Base-by-base conservation (phyloP, 106 monocot species). In the Apostasia ramifera region DNA sequence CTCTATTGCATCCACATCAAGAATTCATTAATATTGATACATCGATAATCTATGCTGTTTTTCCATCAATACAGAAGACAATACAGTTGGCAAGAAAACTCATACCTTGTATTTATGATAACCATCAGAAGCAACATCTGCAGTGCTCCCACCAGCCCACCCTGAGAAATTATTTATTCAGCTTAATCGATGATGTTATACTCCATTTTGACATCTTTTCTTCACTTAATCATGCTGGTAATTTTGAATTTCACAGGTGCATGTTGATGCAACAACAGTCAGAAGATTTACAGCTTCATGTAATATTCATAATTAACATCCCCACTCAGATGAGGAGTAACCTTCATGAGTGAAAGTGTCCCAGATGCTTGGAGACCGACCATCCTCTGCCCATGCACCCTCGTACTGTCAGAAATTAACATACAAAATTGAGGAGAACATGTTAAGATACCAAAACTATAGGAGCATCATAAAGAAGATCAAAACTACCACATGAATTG, bases 31-130 rank as follows among this genome's bases (percentile, higher is more conserved):
- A 26, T 26, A 26, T 26, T 26, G 26, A 26, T 26, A 26, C 26
- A 26, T 26, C 26, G 26, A 26, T 26, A 26, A 26, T 26, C 26
- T 26, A 26, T 26, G 26, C 26, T 26, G 26, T 26, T 26, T 26
- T 26, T 26, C 26, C 26, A 26, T 26, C 26, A 26, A 26, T 26
- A 26, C 26, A 26, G 26, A 40, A 9, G 45, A 9, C 9, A 44
- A 8, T 44, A 64, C 8, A 44, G 45, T 10, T 68, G 15, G 45
- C 1, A 70, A 70, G 46, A 1, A 2, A 54, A 63, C 6, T 1
- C 15, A 55, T 53, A 90, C 89, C 88, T 86, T 86, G 63, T 84
- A 93, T 66, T 88, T 88, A 72, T 93, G 88, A 74, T 93, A 88
- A 10, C 85, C 85, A 58, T 83, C 92, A 12, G 83, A 62, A 44